These are phyloP conservation scores for Dactylella cylindrospora DNA, from an alignment of 2,329 filamentous ascomycete species.

Conservation along the genomic window DNA sequence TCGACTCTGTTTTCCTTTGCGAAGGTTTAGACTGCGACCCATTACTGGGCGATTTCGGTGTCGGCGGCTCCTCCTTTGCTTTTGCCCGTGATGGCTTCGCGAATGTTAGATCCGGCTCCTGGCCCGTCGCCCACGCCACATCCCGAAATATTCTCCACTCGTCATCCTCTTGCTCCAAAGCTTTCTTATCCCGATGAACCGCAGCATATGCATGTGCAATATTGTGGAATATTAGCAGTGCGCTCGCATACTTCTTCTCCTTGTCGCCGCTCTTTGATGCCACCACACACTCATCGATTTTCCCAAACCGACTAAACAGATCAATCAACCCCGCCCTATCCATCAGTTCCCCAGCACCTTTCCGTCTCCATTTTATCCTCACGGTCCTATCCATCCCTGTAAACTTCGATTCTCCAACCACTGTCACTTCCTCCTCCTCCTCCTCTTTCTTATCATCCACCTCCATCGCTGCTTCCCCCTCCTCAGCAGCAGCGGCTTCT, in stretches of 20 bases:
- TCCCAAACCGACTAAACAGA: conserved; percentile 56
- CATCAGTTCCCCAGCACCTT: conserved; percentile 49
- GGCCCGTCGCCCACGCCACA: conserved; percentile 46
- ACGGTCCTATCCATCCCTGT: conserved; percentile 56
- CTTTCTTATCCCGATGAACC: conserved; percentile 42
- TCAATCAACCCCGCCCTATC: conserved; percentile 52
- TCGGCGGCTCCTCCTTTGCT: background rate
- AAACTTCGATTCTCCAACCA: conserved; percentile 49
- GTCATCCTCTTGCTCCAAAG: conserved; percentile 12
- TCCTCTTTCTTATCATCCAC: conserved; percentile 51
- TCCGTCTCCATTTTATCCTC: conserved; percentile 54
- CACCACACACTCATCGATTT: conserved; percentile 52
- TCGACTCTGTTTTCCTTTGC: background rate
- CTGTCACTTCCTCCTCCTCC: conserved; percentile 38
- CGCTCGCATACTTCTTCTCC: conserved; percentile 46
- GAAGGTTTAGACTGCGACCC: background rate
- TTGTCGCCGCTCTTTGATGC: conserved; percentile 12
- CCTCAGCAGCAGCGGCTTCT: conserved; percentile 54
- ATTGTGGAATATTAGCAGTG: conserved; percentile 47
- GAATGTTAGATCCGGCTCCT: conserved; percentile 46
- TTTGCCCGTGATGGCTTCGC: conserved; percentile 5
- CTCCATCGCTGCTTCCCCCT: conserved; percentile 50
- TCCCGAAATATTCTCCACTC: conserved; percentile 45
- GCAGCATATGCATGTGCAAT: conserved; percentile 47
- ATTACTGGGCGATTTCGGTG: background rate